Conservation (phyloP, 2,329 filamentous ascomycete genomes). For the Dryadomyces sulphureus region DNA sequence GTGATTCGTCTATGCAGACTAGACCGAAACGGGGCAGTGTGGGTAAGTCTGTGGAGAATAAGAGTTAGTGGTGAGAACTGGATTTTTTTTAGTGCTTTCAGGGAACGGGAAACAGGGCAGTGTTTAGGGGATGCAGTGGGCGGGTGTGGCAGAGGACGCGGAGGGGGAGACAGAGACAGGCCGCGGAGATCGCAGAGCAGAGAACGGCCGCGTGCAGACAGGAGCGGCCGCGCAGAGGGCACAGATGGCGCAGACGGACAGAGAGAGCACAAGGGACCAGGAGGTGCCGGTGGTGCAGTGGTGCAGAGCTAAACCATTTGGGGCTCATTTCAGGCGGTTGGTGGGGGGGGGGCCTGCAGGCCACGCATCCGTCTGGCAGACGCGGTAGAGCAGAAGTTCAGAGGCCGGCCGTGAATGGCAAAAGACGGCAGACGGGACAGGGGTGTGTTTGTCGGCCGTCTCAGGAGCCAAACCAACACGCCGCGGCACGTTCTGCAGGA, state of each 20-base stretch:
- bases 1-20: neutral
- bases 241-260: too few relatives aligned
- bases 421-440: neutral
- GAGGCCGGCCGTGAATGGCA: neutral
- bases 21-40: neutral
- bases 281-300: too few relatives aligned
- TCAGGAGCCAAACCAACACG: neutral
- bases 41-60: slow-evolving; percentile 1
- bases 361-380: neutral
- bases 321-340: neutral
- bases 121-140: neutral
- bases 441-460: neutral
- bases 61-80: neutral
- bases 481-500: neutral
- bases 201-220: too few relatives aligned
- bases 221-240: too few relatives aligned
- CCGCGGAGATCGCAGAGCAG: too few relatives aligned
- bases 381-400: neutral
- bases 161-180: too few relatives aligned
- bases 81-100: neutral
- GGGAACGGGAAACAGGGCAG: neutral
- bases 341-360: neutral
- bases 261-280: too few relatives aligned
- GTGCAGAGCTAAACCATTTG: neutral
- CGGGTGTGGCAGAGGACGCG: too few relatives aligned